phyloP scores from a whole-genome alignment of 1,284 basidiomycete genomes.

The Ganoderma resinaceum region DNA sequence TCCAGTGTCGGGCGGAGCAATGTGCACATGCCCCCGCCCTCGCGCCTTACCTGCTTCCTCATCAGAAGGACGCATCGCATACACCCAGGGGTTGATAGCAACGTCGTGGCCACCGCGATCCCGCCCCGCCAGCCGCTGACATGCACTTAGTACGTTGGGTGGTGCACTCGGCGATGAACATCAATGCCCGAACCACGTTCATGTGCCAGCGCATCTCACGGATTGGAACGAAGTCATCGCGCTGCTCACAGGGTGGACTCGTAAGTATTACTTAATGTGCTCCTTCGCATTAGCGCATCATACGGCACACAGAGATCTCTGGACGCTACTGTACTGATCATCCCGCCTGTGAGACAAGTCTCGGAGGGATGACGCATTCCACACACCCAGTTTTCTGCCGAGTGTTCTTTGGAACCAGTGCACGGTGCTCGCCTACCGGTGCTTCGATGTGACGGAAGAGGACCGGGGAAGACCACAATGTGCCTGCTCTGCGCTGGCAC shows the following conservation, averaged over 20 bases:
- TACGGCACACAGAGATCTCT: neutral
- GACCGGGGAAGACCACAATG: neutral
- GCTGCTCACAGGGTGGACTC: neutral
- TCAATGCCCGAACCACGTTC: neutral
- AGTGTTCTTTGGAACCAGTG: neutral
- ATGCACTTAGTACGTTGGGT: neutral
- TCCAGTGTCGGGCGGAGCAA: neutral
- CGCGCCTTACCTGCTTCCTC: neutral
- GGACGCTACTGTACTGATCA: slow-evolving; percentile 1
- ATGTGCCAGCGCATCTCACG: neutral
- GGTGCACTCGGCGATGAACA: neutral
- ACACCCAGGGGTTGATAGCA: neutral
- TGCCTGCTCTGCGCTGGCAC: neutral
- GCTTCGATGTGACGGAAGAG: neutral
- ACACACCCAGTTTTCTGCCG: neutral
- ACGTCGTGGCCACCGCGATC: neutral
- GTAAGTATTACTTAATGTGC: neutral
- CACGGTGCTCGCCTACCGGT: neutral
- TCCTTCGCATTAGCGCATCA: neutral
- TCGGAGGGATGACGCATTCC: neutral
- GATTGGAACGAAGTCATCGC: neutral
- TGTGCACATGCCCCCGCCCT: neutral
- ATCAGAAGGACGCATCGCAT: neutral
- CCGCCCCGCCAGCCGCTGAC: neutral
- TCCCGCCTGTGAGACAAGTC: neutral